Percentiles rank a stretch among this genome's conserved stretches.
phyloP scores from a whole-genome alignment of 2,329 filamentous ascomycete genomes.

The Colletotrichum sp. region DNA sequence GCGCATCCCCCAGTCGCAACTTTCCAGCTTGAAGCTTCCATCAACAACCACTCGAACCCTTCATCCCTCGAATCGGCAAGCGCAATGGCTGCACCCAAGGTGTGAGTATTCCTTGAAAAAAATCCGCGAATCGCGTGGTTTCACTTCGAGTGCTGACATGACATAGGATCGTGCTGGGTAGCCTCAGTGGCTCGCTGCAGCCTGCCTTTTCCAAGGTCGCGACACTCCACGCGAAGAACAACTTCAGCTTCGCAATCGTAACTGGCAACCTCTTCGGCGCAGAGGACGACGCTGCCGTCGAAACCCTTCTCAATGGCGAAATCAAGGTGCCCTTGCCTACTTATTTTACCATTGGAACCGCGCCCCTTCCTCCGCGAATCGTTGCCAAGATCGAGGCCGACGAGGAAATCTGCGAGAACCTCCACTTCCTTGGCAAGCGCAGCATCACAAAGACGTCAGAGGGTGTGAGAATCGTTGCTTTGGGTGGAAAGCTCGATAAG shows the following conservation, averaged over 20 bases:
- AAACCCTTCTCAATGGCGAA: constrained; percentile 71
- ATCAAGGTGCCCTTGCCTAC: constrained; percentile 80
- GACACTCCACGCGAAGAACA: constrained; percentile 83
- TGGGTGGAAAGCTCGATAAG: constrained; percentile 76
- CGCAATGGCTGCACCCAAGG: constrained; percentile 52
- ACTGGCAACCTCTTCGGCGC: constrained; percentile 81
- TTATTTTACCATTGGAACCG: constrained; percentile 85
- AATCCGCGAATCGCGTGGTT: neutral
- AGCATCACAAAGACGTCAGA: constrained; percentile 89
- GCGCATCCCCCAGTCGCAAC: constrained; percentile 15
- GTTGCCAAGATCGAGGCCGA: constrained; percentile 75
- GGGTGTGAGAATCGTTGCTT: constrained; percentile 82
- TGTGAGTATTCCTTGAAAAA: constrained; percentile 37
- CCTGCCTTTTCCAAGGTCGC: constrained; percentile 80
- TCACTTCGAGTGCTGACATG: constrained; percentile 10
- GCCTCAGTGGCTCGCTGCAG: constrained; percentile 78
- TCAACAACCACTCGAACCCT: neutral
- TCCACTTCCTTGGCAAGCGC: constrained; percentile 87
- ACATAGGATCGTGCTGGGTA: constrained; percentile 78
- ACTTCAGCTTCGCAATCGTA: constrained; percentile 84
- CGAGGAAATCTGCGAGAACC: constrained; percentile 83
- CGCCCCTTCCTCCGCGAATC: constrained; percentile 72
- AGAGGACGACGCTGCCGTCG: constrained; percentile 61
- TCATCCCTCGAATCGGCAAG: neutral
- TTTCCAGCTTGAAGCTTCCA: constrained; percentile 1